Evolutionary conservation across 768 basidiomycete genomes (phyloP).

Genomic region (Lyophyllum decastes): DNA sequence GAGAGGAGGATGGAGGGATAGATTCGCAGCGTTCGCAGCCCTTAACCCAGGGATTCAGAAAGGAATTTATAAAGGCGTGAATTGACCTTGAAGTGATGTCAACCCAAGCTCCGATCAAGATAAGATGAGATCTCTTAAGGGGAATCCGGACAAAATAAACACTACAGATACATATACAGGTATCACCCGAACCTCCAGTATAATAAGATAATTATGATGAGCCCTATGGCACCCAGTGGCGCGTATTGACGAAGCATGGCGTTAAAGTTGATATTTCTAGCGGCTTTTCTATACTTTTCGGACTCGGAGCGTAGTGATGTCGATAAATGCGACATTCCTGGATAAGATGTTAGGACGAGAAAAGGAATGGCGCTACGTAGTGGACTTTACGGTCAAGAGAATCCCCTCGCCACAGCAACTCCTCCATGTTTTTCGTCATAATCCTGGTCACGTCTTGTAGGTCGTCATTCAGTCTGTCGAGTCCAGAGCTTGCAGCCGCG

Average conservation of each 20-base stretch:
- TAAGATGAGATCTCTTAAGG: conserved; percentile 11
- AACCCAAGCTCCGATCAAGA: conserved; percentile 13
- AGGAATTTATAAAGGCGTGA: not conserved
- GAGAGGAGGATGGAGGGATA: not conserved
- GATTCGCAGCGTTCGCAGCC: not conserved
- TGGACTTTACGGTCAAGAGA: conserved; percentile 84
- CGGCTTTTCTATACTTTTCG: conserved; percentile 95
- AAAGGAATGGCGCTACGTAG: not conserved
- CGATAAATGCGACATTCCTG: conserved; percentile 97
- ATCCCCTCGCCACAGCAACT: conserved; percentile 96
- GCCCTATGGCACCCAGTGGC: conserved; percentile 78
- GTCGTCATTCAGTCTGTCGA: conserved; percentile 93
- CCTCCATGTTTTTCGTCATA: conserved; percentile 99
- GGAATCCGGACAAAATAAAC: conserved; percentile 2
- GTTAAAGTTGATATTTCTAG: conserved; percentile 90
- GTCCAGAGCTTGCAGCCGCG: conserved; percentile 65
- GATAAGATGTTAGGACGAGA: not conserved
- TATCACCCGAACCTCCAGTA: conserved; percentile 73
- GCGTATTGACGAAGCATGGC: conserved; percentile 96
- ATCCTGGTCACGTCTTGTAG: conserved; percentile 97
- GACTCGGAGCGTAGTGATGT: conserved; percentile 94
- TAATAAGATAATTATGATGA: conserved; percentile 76
- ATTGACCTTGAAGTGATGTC: not conserved
- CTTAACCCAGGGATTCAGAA: conserved; percentile 9
- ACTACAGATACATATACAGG: conserved; percentile 28